A percentile compares a stretch with the other conserved stretches of the same genome.
Conservation (phyloP, 805 yeast genomes). For the Alloascoidea hylecoeti region DNA sequence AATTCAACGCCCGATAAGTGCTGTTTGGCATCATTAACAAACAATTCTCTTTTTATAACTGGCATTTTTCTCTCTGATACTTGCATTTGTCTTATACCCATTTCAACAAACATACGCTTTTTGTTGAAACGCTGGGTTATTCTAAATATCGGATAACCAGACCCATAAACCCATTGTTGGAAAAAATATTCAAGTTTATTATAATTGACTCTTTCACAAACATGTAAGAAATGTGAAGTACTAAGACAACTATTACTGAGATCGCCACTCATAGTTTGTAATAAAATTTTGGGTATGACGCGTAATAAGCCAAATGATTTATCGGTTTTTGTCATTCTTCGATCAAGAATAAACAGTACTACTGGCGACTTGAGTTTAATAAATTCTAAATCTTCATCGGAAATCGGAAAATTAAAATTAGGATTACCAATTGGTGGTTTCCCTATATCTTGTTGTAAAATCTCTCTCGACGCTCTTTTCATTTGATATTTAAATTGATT, state of each 20-base stretch:
- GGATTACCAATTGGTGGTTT: conserved; percentile 74
- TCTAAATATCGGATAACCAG: conserved; percentile 80
- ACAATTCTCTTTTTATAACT: conserved; percentile 20
- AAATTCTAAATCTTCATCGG: conserved; percentile 49
- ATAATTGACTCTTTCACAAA: conserved; percentile 92
- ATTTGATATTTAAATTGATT: conserved; percentile 70
- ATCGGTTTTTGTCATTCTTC: conserved; percentile 93
- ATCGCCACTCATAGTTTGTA: conserved; percentile 95
- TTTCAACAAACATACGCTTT: conserved; percentile 85
- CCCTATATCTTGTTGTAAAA: conserved; percentile 65
- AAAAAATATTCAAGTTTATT: conserved; percentile 72
- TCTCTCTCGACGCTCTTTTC: conserved; percentile 44
- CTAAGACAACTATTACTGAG: conserved; percentile 64
- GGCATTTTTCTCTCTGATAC: conserved; percentile 33
- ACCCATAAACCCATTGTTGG: conserved; percentile 84
- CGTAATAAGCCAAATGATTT: conserved; percentile 85
- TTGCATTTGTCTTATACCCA: conserved; percentile 88
- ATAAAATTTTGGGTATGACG: conserved; percentile 78
- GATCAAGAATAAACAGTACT: conserved; percentile 71
- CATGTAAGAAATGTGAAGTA: conserved; percentile 74
- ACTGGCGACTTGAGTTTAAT: conserved; percentile 73
- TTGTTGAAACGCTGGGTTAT: conserved; percentile 89
- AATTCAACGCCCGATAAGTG: conserved; percentile 9
- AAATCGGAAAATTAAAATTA: conserved; percentile 47
- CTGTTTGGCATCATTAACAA: conserved; percentile 23